Evolutionary conservation across 345 rosid species (phyloP), one percentile per base, ranked within the genome.

Genomic region (Salix arbutifolia): DNA sequence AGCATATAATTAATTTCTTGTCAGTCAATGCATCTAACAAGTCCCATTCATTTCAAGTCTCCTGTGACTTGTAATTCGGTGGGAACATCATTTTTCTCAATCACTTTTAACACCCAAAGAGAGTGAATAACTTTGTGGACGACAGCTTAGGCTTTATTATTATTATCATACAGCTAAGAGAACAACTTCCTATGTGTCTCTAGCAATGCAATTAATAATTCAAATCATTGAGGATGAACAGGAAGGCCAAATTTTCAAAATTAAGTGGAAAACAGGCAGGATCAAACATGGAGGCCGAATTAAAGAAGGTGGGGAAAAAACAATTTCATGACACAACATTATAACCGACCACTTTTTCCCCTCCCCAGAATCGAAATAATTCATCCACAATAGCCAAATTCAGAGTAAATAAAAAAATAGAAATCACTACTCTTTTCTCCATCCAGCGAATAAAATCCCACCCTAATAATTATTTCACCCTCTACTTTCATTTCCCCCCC

Each of bases 381-480:
- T 56, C 83, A 81, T 46, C 69, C 76, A 76, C 16, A 69, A 46
- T 30, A 61, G 44, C 52, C 64, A 64, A 72, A 74, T 48, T 53
- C 31, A 38, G 48, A 16, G 58, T 66, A 33, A 44, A 23, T 58
- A 67, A 46, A 73, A 35, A 8, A 40, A 35, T 70, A 71, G 42
- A 72, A 78, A 79, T 35, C 75, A 50, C 65, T 81, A 80, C 65
- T 77, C 31, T 72, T 56, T 69, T 68, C 74, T 31, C 60, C 69
- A 74, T 31, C 33, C 76, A 79, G 62, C 67, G 67, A 76, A 77
- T 71, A 23, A 65, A 65, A 77, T 72, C 81, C 84, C 81, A 74
- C 81, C 79, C 46, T 77, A 44, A 30, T 76, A 76, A 74, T 79
- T 60, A 74, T 40, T 70, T 73, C 69, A 50, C 33, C 74, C 23